Conservation (phyloP, 306 rosid species). For the Acacia crassicarpa region DNA sequence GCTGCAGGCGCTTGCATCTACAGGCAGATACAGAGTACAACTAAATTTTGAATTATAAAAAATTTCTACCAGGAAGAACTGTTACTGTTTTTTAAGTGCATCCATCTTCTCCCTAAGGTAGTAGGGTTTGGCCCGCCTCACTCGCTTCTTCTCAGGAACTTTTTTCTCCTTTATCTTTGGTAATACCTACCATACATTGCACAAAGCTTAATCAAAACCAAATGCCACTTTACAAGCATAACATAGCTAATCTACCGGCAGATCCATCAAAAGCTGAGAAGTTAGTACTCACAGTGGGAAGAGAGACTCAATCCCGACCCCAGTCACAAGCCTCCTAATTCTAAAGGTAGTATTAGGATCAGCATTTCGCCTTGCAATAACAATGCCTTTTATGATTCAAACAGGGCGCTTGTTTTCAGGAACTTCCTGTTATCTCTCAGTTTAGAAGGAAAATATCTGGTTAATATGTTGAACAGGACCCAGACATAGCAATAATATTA, state of each 20-base stretch:
- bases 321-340: constrained; percentile 86
- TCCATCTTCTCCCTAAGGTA: constrained; percentile 91
- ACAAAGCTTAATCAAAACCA: neutral
- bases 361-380: constrained; percentile 90
- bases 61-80: constrained; percentile 23
- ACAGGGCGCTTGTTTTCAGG: constrained; percentile 95
- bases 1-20: constrained; percentile 17
- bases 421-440: constrained; percentile 64
- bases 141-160: constrained; percentile 93
- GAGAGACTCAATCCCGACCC: constrained; percentile 84
- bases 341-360: constrained; percentile 81
- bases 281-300: constrained; percentile 67
- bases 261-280: constrained; percentile 20
- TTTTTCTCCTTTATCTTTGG: constrained; percentile 98
- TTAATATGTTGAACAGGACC: neutral
- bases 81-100: constrained; percentile 64
- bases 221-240: neutral
- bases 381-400: constrained; percentile 83
- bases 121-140: constrained; percentile 93
- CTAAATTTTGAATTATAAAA: constrained; percentile 25
- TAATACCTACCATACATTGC: constrained; percentile 61
- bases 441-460: neutral
- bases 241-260: constrained; percentile 14
- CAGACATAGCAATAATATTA: neutral
- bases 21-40: constrained; percentile 21